Base-by-base conservation (phyloP, 2,329 filamentous ascomycete species). In the Colletotrichum echinochloae region DNA sequence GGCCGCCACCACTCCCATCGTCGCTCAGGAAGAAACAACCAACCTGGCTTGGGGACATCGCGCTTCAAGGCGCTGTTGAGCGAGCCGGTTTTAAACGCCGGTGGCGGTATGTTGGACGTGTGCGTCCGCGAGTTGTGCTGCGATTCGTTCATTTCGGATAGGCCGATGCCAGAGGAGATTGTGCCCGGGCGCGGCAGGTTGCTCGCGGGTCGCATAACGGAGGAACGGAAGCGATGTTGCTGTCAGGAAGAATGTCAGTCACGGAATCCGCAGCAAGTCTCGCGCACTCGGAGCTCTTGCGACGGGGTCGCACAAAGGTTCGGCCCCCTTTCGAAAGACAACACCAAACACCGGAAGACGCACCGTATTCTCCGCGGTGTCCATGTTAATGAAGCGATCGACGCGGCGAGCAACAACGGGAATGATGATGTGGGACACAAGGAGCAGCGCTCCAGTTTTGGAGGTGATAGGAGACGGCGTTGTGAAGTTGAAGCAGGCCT, bases 61-160 rank as follows among this genome's bases (percentile, higher is more conserved):
- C 89, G 86, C 80, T 91, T 91, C 71, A 86, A 66, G 51, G 66
- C 63, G 64, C 16, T 33, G 20, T 60, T 60, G 26, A 66, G 62
- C 30, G 64, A 66, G 46, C 80, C 81, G 1, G 77, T 75, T 71
- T 83, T 83, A 26, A 73, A 62, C 3, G 23, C 37, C 7, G 83
- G 77, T 14, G 82, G 80, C 41, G 83, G 80, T 62, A 81, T 81
- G 46, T 81, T 81, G 0, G 83, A 77, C 1, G 80, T 78, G 60
- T 85, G 85, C 14, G 80, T 78, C 60, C 88, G 86, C 52, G 84
- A 79, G 77, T 91, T 91, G 79, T 81, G 83, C 75, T 91, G 87
- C n/a, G 89, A 90, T 9, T 90, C 87, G 75, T 82, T 85, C 74
- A 89, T 86, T 75, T 90, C 88, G 12, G 83, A 79, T 20, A 90